A percentile compares a stretch with the other conserved stretches of the same genome.
phyloP scores from a whole-genome alignment of 2,329 filamentous ascomycete species.

The Colletotrichum tamarilloi region DNA sequence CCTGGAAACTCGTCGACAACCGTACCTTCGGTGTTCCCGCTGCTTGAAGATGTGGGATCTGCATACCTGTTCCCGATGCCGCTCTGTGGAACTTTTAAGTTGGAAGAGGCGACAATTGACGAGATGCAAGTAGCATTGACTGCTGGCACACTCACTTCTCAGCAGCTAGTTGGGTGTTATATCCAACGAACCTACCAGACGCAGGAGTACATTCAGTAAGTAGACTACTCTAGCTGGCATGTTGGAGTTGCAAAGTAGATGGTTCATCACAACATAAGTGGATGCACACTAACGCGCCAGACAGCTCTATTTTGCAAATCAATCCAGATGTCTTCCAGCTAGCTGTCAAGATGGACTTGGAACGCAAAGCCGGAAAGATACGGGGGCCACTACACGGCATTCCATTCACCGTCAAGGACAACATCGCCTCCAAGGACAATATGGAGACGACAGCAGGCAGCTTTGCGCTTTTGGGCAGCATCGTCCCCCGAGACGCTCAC shows the following conservation, averaged over 20 bases:
- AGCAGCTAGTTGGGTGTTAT: conserved; percentile 72
- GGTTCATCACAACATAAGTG: no score
- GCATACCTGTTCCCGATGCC: conserved; percentile 69
- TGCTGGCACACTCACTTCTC: conserved; percentile 65
- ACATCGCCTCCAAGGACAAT: conserved; percentile 74
- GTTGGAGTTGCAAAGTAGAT: neutral
- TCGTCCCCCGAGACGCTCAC: conserved; percentile 75
- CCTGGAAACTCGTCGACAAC: neutral
- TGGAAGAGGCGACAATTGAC: conserved; percentile 78
- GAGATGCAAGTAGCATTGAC: conserved; percentile 70
- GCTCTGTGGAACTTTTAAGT: conserved; percentile 66
- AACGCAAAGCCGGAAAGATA: conserved; percentile 65
- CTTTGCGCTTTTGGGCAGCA: conserved; percentile 72
- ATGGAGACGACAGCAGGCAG: conserved; percentile 81
- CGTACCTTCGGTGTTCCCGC: conserved; percentile 46
- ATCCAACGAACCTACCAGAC: conserved; percentile 70
- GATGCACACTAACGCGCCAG: neutral
- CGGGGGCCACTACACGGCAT: conserved; percentile 80
- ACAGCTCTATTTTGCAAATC: conserved; percentile 69
- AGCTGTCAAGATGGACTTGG: conserved; percentile 68
- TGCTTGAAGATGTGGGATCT: conserved; percentile 49
- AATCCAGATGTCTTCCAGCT: conserved; percentile 76
- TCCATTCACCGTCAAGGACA: conserved; percentile 81
- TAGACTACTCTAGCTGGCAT: neutral
- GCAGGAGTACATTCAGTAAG: conserved; percentile 72